Percentiles rank a stretch among this genome's conserved stretches.
phyloP scores from a whole-genome alignment of 352 stramenopile species.

The Phytophthora pinifolia region DNA sequence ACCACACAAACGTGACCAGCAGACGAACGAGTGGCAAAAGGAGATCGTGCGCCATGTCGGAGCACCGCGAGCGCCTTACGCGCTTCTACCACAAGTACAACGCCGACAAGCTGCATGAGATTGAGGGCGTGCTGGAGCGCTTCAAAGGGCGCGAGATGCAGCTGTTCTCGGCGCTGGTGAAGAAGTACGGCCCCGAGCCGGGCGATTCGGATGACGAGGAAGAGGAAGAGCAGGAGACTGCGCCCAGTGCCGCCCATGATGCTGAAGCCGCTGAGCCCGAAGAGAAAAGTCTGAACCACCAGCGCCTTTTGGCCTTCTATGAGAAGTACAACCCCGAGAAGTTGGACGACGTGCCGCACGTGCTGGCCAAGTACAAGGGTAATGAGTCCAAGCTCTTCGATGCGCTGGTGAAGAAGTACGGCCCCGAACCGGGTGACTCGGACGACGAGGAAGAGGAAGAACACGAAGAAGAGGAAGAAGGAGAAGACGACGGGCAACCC shows the following conservation, averaged over 20 bases:
- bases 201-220: slow-evolving; percentile 37
- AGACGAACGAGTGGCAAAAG: slow-evolving; percentile 28
- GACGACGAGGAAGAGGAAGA: slow-evolving; percentile 62
- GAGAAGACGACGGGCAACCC: slow-evolving; percentile 35
- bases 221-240: slow-evolving; percentile 29
- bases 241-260: not conserved
- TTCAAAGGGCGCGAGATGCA: slow-evolving; percentile 76
- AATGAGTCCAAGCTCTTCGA: slow-evolving; percentile 83
- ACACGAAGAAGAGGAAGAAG: slow-evolving; percentile 45
- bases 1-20: not conserved
- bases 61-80: slow-evolving; percentile 65
- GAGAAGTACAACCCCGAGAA: slow-evolving; percentile 85
- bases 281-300: slow-evolving; percentile 56
- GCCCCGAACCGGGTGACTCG: slow-evolving; percentile 74
- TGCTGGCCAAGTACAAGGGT: slow-evolving; percentile 81
- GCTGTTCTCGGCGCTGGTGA: slow-evolving; percentile 73
- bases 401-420: slow-evolving; percentile 84
- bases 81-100: slow-evolving; percentile 90
- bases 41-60: slow-evolving; percentile 41
- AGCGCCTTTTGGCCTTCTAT: slow-evolving; percentile 77
- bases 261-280: slow-evolving; percentile 23
- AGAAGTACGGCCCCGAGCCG: slow-evolving; percentile 85
- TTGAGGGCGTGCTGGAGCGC: slow-evolving; percentile 78
- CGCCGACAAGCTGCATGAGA: slow-evolving; percentile 78
- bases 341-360: slow-evolving; percentile 53